Base-by-base conservation (phyloP, 2,329 filamentous ascomycete genomes). In the Fusarium fracticaudum region DNA sequence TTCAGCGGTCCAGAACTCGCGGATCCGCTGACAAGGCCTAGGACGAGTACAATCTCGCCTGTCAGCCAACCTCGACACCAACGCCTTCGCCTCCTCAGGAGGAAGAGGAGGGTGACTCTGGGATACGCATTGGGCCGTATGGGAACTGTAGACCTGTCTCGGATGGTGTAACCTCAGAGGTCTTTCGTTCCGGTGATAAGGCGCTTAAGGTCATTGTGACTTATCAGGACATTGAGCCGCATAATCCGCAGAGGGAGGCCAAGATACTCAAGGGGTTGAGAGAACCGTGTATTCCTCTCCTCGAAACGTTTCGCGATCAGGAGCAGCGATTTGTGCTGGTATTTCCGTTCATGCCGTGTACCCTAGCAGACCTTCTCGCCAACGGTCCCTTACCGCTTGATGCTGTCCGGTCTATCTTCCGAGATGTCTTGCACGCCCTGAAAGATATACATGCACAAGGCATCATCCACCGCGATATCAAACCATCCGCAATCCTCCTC, bases 401-500 rank as follows among this genome's bases (percentile, higher is more conserved):
- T 20, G 80, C 81, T 13, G 71, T 85, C 20, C 79, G 80, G 26
- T 76, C 79, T 29, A 90, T 86, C 81, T 96, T 87, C 83, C 83
- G 67, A 17, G 91, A 95, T 75, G 79, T 96, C 12, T 93, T 98
- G 79, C 81, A 84, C 8, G 95, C 90, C 8, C 87, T 99, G 5
- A 84, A 84, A 5, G 88, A 93, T 76, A 86, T 98, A 5, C 96
- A 99, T 80, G 76, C 81, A 13, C 84, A 90, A 31, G 92, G 91
- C 13, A 95, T 99, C 66, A 92, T 99, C 62, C 96, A 99, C 81
- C 91, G 96, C 64, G 96, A 99, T 79, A 86, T 99, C 80, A 99
- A 99, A 79, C 96, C 96, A 2, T 95, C 94, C 0, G 97, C 98
- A 60, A 88, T 99, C 41, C 86, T 98, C 14, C 87, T 98, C 51